Evolutionary conservation across 1,139 yeast species (phyloP), one percentile per base, ranked within the genome.

Genomic region (Kodamaea derodonti): DNA sequence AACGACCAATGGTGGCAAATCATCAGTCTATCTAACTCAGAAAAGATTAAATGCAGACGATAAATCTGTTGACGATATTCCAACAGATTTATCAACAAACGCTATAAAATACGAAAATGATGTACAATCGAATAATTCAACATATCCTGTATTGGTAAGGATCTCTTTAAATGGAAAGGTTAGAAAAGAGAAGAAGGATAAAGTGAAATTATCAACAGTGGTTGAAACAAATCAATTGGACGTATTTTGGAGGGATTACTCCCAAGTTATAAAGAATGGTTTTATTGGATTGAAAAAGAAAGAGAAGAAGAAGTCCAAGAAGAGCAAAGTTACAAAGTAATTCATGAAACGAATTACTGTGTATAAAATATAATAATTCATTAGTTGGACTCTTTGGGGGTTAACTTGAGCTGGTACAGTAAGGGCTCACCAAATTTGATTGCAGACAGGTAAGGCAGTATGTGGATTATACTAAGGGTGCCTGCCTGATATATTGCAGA

Each of bases 241-340:
- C 39, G 61, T 62, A 42, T 85, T 85, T 52, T 85, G 95, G 95
- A 56, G 59, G 26, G 77, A 75, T 27, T 85, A 84, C 54, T 63
- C 84, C 1, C 78, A 75, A 30, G 74, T 74, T 0, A 67, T 84
- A 38, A 84, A 84, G 53, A 54, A 64, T 20, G 87, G 82, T 4
- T 72, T 78, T 56, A 60, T 63, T 8, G 84, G 85, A 3, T 62
- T 80, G 51, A 65, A 71, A 43, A 78, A 76, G 67, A 79, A 79
- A 62, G 81, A 78, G 42, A 78, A 79, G 62, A 78, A 75, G 64
- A 78, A 76, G 66, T 62, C 58, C 43, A 72, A 67, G 55, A 66
- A 62, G 56, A 56, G 55, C 24, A 60, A 60, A 44, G 62, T 59
- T 23, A 33, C 56, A 14, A 60, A 60, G 41, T 38, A 40, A 18